These are phyloP conservation scores for Heritiera fomes DNA, from an alignment of 345 rosid genomes.

Conservation along the genomic window DNA sequence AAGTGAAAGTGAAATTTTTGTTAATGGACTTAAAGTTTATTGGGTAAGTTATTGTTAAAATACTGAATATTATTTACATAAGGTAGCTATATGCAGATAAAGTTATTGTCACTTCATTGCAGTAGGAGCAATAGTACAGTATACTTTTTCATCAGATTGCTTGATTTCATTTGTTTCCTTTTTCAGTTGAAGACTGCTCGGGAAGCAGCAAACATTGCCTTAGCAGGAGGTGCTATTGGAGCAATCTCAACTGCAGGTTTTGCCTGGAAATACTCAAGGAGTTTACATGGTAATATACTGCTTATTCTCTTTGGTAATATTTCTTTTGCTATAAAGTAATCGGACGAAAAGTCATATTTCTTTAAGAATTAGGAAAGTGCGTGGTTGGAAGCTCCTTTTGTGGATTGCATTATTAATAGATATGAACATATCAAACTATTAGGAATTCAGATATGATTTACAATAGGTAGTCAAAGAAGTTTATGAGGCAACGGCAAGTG, in stretches of 20 bases:
- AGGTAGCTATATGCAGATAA: not conserved
- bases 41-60: not conserved
- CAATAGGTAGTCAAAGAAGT: not conserved
- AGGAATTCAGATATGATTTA: not conserved
- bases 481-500: not conserved
- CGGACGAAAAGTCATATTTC: not conserved
- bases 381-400: not conserved
- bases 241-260: constrained; percentile 78
- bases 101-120: not conserved
- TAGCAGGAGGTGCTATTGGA: constrained; percentile 65
- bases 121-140: not conserved
- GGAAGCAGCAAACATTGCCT: constrained; percentile 61
- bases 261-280: constrained; percentile 89
- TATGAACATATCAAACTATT: not conserved
- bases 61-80: not conserved
- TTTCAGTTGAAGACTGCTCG: constrained; percentile 83
- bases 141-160: not conserved
- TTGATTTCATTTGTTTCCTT: not conserved
- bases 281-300: constrained; percentile 64
- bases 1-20: not conserved
- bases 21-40: not conserved
- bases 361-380: not conserved
- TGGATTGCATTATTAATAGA: not conserved
- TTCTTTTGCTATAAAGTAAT: not conserved
- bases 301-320: not conserved